These are phyloP conservation scores for Quercus alba DNA, from an alignment of 306 rosid species.

Conservation along the genomic window DNA sequence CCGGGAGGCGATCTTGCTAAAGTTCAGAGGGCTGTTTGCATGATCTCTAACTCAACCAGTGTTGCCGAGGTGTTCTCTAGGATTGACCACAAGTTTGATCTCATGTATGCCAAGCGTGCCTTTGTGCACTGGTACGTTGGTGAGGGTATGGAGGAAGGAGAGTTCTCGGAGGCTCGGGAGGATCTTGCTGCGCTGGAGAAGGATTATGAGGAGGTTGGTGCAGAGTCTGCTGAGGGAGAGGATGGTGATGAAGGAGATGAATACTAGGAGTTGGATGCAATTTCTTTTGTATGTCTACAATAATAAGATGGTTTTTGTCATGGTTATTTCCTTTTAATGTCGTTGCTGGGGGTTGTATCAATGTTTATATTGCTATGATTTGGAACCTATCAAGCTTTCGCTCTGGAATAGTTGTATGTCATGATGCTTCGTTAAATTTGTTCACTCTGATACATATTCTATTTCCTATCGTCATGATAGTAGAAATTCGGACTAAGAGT, in stretches of 20 bases:
- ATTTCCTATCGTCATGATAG: neutral
- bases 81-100: constrained; percentile 82
- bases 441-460: neutral
- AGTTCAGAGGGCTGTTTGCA: constrained; percentile 93
- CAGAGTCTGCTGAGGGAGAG: constrained; percentile 75
- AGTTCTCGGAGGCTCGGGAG: constrained; percentile 93
- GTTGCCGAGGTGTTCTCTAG: constrained; percentile 89
- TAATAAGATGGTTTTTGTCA: neutral
- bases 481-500: no score
- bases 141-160: constrained; percentile 98
- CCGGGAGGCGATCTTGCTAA: constrained; percentile 89
- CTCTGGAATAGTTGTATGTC: neutral
- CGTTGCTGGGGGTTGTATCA: neutral
- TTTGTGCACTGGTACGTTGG: constrained; percentile 95
- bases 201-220: constrained; percentile 89
- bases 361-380: neutral
- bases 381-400: neutral
- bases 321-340: neutral
- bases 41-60: constrained; percentile 89
- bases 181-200: constrained; percentile 94
- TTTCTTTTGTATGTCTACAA: neutral
- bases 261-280: constrained; percentile 20
- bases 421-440: neutral
- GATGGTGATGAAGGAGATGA: constrained; percentile 72
- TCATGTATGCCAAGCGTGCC: constrained; percentile 94